Percentiles rank a stretch among this genome's conserved stretches.
Evolutionary conservation across 2,329 filamentous ascomycete species (phyloP).

Genomic region (Phialemoniopsis sp.): DNA sequence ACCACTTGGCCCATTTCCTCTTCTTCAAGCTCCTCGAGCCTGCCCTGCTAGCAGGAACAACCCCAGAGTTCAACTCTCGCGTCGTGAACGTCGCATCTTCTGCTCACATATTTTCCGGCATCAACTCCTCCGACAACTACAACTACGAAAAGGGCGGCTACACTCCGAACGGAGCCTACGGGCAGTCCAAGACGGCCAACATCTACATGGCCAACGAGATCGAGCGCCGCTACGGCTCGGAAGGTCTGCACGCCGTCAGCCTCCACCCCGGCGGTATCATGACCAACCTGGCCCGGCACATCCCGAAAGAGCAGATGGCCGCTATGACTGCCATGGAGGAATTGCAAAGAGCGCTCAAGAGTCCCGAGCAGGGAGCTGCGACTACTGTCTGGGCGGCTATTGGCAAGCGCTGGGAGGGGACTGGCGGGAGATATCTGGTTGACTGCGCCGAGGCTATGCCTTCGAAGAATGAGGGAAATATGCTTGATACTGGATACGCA

Average conservation of each 20-base stretch:
- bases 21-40: conserved; percentile 44
- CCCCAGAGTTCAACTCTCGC: conserved; percentile 34
- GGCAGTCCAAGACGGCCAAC: conserved; percentile 45
- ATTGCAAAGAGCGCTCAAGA: conserved; percentile 17
- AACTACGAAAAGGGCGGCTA: too few relatives aligned
- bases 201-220: conserved; percentile 44
- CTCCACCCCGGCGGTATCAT: conserved; percentile 40
- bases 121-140: too few relatives aligned
- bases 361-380: conserved; percentile 34
- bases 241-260: conserved; percentile 33
- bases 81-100: conserved; percentile 41
- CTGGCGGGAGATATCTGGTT: conserved; percentile 35
- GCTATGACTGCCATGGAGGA: conserved; percentile 13
- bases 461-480: conserved; percentile 53
- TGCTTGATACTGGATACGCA: conserved; percentile 17
- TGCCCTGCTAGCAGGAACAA: conserved; percentile 30
- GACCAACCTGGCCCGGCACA: conserved; percentile 22
- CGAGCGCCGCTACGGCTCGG: conserved; percentile 35
- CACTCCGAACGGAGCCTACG: conserved; percentile 33
- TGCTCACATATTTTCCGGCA: too few relatives aligned
- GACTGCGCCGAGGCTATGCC: conserved; percentile 18
- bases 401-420: conserved; percentile 29
- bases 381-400: conserved; percentile 38
- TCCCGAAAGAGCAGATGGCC: conserved; percentile 3
- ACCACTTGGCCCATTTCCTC: conserved; percentile 50